Percentiles rank a stretch among this genome's conserved stretches.
These are phyloP conservation scores for Magnolia kwangsiensis DNA, from an alignment of 164 flowering plant genomes.

Conservation along the genomic window DNA sequence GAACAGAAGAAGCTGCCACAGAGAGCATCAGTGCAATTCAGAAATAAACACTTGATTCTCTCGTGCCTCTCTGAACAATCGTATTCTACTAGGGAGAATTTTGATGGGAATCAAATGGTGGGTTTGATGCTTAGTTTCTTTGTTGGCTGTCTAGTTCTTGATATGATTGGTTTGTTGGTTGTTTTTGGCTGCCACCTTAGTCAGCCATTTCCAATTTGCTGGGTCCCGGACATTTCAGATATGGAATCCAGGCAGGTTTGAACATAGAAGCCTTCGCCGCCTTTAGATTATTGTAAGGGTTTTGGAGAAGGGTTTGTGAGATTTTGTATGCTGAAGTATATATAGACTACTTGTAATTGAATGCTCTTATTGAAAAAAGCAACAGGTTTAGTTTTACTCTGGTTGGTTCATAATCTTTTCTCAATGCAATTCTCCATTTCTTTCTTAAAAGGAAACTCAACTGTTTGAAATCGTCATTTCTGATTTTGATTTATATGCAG, in stretches of 20 bases:
- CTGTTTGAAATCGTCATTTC: too few relatives aligned
- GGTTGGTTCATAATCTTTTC: too few relatives aligned
- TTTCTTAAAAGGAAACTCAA: too few relatives aligned
- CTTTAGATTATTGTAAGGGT: background rate
- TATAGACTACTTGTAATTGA: background rate
- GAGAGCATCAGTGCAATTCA: conserved; percentile 92
- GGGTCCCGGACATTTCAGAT: background rate
- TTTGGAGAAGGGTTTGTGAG: background rate
- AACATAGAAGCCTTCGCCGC: background rate
- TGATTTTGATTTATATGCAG: too few relatives aligned
- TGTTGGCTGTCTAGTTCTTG: background rate
- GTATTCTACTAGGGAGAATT: background rate
- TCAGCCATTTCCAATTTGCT: background rate
- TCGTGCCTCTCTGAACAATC: background rate
- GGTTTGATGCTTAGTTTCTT: background rate
- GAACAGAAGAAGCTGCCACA: conserved; percentile 92
- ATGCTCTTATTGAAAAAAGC: background rate
- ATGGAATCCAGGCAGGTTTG: background rate
- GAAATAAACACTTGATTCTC: conserved; percentile 65
- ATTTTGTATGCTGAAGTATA: background rate
- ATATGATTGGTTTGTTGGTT: background rate
- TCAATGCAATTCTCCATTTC: too few relatives aligned
- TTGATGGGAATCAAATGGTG: background rate
- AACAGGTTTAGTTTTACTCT: too few relatives aligned
- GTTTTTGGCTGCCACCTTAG: background rate